A percentile compares a stretch with the other conserved stretches of the same genome.
phyloP scores from a whole-genome alignment of 768 basidiomycete genomes.

The Auriscalpium orientale region DNA sequence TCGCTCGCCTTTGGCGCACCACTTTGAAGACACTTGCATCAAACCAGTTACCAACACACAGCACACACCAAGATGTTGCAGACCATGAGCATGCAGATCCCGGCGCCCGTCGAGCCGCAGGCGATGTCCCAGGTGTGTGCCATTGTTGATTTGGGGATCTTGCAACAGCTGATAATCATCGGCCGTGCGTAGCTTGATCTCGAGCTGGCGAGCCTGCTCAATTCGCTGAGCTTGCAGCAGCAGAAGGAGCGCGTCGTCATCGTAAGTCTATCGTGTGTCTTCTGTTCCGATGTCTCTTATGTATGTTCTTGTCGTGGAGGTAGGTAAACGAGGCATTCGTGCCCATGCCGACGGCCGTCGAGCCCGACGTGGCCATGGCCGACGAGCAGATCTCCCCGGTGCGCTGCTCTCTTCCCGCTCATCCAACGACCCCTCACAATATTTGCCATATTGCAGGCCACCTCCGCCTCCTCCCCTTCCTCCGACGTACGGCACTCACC shows the following conservation, averaged over 20 bases:
- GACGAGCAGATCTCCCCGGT: constrained; percentile 14
- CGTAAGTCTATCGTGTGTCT: constrained; percentile 4
- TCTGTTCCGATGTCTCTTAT: background rate
- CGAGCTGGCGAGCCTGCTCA: constrained; percentile 10
- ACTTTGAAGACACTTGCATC: background rate
- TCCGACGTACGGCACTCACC: constrained; percentile 6
- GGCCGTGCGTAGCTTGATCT: constrained; percentile 8
- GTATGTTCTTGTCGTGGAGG: constrained; percentile 12
- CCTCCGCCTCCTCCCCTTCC: constrained; percentile 15
- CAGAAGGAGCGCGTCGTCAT: background rate
- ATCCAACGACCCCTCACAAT: background rate
- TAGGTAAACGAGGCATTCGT: constrained; percentile 9
- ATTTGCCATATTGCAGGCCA: constrained; percentile 1
- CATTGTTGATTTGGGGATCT: background rate
- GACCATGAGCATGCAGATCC: constrained; percentile 13
- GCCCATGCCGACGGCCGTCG: constrained; percentile 5
- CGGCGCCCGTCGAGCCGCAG: constrained; percentile 8
- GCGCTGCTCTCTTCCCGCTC: background rate
- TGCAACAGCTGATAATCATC: background rate
- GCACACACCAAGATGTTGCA: constrained; percentile 3
- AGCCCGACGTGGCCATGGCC: constrained; percentile 13
- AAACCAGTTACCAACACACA: background rate
- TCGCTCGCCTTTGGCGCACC: background rate
- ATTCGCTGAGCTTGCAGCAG: constrained; percentile 14
- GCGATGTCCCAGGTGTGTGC: constrained; percentile 9